Evolutionary conservation across 345 rosid species (phyloP).

Genomic region (Combretum micranthum): DNA sequence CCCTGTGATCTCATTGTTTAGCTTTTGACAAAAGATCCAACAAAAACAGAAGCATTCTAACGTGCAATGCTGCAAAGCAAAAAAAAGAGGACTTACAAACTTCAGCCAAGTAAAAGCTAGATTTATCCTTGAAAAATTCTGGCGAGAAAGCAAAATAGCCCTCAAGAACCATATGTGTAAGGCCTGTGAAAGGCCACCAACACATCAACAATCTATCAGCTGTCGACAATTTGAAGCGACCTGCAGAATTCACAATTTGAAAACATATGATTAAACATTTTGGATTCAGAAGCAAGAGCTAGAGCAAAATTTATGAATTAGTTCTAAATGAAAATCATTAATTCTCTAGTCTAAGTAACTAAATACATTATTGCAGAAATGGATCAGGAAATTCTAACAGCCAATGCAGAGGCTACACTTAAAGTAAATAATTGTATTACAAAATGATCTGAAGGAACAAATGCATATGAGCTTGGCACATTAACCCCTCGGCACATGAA

Average conservation of each 20-base stretch:
- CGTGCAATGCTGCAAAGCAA: background rate
- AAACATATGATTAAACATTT: no score
- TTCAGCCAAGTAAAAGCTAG: conserved; percentile 75
- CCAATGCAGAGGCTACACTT: no score
- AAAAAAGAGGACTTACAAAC: conserved; percentile 61
- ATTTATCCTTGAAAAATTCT: conserved; percentile 72
- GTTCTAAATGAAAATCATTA: no score
- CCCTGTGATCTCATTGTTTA: conserved; percentile 38
- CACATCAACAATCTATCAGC: conserved; percentile 74
- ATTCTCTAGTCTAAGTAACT: no score
- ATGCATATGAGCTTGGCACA: no score
- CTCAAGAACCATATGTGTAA: conserved; percentile 71
- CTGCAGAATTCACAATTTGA: conserved; percentile 16
- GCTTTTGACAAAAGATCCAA: background rate
- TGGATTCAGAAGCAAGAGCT: no score
- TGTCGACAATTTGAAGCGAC: conserved; percentile 31
- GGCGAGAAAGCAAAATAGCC: conserved; percentile 92
- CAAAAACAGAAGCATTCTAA: background rate
- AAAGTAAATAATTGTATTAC: no score
- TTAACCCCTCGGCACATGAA: no score
- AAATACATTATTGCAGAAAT: no score
- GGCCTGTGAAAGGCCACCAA: conserved; percentile 98
- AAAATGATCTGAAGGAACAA: no score
- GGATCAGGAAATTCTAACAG: no score
- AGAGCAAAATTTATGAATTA: no score